Base-by-base conservation (phyloP, 1,284 basidiomycete species). In the Microbotryomycetes sp. region DNA sequence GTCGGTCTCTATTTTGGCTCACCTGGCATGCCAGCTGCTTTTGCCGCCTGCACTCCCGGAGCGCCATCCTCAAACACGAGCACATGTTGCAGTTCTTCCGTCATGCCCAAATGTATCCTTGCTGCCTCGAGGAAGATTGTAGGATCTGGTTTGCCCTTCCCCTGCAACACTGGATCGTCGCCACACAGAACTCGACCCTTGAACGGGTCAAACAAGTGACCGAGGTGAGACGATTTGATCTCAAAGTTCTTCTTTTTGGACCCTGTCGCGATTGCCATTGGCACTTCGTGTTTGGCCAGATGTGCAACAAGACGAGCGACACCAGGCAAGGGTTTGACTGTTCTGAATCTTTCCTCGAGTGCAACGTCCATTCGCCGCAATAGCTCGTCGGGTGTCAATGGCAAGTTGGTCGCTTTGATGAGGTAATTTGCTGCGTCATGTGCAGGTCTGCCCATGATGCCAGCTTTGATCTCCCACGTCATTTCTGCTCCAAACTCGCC, bases 21-120 rank as follows among this genome's bases (percentile, higher is more conserved):
- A 70, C 70, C 70, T 55, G 66, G 62, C 70, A 71, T 71, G 4
- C 70, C 69, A 16, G 70, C 70, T 19, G 69, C 67, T 22, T 59
- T 49, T 0, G 70, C 70, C 2, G 70, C 70, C 14, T 64, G 59
- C 1, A 72, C 69, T 4, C 70, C 70, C 2, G 71, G 68, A 2
- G 66, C 62, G 2, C 71, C 70, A 58, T 72, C 71, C 42, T 72
- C 71, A 28, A 72, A 72, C 25, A 72, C 71, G 22, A 72, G 59
- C 0, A 62, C 59, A 30, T 49, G 42, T 1, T 56, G 16, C 22
- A 66, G 50, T 3, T 60, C 66, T 31, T 69, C 68, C 56, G 32
- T 26, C 46, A 71, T 66, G 23, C 63, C 66, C 2, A 72, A 58
- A 19, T 42, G 36, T 59, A 69, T 61, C 55, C 66, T 64, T 1